Base-by-base conservation (phyloP, 2,329 filamentous ascomycete genomes). In the Colletotrichum chlorophyti region DNA sequence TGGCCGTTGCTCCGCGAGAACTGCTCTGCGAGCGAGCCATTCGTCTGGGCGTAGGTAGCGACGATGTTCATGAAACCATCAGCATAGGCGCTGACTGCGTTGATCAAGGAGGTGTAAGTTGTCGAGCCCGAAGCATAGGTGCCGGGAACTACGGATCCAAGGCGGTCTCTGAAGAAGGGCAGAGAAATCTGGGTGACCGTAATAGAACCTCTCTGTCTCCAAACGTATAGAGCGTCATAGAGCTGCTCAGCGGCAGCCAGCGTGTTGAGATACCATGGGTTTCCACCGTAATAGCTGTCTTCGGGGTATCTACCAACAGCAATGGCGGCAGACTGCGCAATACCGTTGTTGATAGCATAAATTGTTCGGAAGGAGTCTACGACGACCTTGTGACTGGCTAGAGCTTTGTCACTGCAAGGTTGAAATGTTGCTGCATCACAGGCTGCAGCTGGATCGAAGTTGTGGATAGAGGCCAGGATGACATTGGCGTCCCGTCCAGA, bases 251-350 rank as follows among this genome's bases (percentile, higher is more conserved):
- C 91, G 0, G 90, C 90, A 2, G 90, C 90, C 26, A 92, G 79
- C 1, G 89, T 94, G 65, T 83, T 83, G 11, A 94, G 80, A 66
- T 92, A 91, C 91, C 91, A 95, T 2, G 91, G 91, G 70, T 95
- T 93, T 1, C 90, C 91, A 60, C 85, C 85, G 71, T 88, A 89
- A 73, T 94, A 95, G 4, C 79, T 73, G 65, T 96, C 91, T 70
- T 91, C 88, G 0, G 86, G 74, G 68, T 92, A 91, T 59, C 89
- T 79, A 40, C 89, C 89, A 6, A 89, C 76, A 6, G 85, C 81
- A 9, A 86, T 79, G 7, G 88, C 88, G 14, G 74, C 72, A 17
- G 88, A 86, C 27, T 81, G 72, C 2, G 82, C 65, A 47, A 88
- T 84, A 5, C 86, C 88, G 5, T 75, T 77, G 76, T 95, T 95